Percentiles rank a stretch among this genome's conserved stretches.
These are phyloP conservation scores for Tulasnella sp. DNA, from an alignment of 768 basidiomycete species.

Conservation along the genomic window DNA sequence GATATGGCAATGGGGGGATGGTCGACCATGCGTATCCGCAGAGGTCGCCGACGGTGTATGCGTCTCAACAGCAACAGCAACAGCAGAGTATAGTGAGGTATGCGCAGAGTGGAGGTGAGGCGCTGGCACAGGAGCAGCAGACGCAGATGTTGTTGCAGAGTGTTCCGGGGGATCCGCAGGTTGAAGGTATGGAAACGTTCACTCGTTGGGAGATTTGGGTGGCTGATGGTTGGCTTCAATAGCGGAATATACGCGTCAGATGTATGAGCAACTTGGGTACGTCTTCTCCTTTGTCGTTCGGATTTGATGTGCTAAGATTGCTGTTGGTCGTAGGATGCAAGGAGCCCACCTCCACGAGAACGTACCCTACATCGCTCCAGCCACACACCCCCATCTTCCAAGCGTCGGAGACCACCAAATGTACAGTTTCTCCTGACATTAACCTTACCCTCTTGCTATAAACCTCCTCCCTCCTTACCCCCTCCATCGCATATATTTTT, in stretches of 20 bases:
- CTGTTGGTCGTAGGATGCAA: slow-evolving; percentile 1
- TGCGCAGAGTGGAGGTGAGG: not conserved
- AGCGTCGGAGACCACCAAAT: not conserved
- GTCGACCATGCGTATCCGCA: slow-evolving; percentile 4
- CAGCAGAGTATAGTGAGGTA: not conserved
- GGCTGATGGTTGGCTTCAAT: no score
- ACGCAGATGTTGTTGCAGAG: not conserved
- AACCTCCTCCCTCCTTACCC: not conserved
- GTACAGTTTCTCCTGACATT: not conserved
- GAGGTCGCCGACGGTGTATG: not conserved
- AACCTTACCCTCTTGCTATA: not conserved
- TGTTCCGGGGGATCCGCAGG: not conserved
- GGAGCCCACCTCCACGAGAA: not conserved
- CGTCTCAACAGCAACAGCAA: slow-evolving; percentile 8
- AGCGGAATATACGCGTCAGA: slow-evolving; percentile 44
- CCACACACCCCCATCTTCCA: slow-evolving; percentile 4
- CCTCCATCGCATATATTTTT: not conserved
- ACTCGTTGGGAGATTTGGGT: not conserved
- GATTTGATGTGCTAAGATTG: not conserved
- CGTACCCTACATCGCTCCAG: slow-evolving; percentile 1
- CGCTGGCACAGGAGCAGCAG: not conserved
- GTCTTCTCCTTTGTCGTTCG: slow-evolving; percentile 19
- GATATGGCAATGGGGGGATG: not conserved
- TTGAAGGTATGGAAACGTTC: not conserved
- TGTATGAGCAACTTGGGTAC: slow-evolving; percentile 64